Conservation (phyloP, 305 asterid genomes). For the Fraxinus xanthoxyloides region DNA sequence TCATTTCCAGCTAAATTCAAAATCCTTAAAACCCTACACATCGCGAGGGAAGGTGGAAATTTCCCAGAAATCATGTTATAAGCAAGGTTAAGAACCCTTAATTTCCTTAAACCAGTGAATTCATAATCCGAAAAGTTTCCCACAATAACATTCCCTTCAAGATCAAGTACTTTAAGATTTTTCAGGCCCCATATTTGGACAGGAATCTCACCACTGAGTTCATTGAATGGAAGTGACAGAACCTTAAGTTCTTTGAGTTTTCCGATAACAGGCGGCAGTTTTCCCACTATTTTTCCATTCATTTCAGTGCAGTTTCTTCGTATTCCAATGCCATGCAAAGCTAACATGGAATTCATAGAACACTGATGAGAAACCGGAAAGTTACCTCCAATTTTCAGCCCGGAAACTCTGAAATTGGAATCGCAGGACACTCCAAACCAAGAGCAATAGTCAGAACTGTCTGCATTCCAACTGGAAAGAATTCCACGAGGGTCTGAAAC, state of each 20-base stretch:
- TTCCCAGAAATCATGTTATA: conserved; percentile 37
- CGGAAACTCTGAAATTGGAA: conserved; percentile 30
- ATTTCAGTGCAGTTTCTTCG: conserved; percentile 31
- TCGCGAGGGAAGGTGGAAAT: conserved; percentile 42
- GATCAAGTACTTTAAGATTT: conserved; percentile 52
- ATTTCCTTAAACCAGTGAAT: conserved; percentile 30
- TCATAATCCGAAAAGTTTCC: conserved; percentile 40
- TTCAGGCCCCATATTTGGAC: conserved; percentile 40
- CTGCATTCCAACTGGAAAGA: conserved; percentile 42
- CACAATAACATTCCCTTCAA: conserved; percentile 44
- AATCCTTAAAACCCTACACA: conserved; percentile 37
- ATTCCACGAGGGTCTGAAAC: conserved; percentile 42
- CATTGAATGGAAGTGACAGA: conserved; percentile 53
- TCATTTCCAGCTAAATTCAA: conserved; percentile 45
- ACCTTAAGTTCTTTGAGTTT: conserved; percentile 39
- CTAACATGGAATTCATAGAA: conserved; percentile 21
- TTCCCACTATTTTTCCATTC: conserved; percentile 34
- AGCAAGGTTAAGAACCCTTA: conserved; percentile 45
- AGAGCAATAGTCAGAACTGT: conserved; percentile 34
- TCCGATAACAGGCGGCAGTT: conserved; percentile 33
- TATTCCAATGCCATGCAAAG: conserved; percentile 36
- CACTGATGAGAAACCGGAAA: conserved; percentile 33
- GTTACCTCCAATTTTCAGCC: conserved; percentile 42
- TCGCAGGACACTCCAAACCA: conserved; percentile 58
- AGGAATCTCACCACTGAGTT: conserved; percentile 47